Percentiles rank a stretch among this genome's conserved stretches.
Conservation (phyloP, 2,329 filamentous ascomycete species). For the Cladosporium austrohemisphaericum region DNA sequence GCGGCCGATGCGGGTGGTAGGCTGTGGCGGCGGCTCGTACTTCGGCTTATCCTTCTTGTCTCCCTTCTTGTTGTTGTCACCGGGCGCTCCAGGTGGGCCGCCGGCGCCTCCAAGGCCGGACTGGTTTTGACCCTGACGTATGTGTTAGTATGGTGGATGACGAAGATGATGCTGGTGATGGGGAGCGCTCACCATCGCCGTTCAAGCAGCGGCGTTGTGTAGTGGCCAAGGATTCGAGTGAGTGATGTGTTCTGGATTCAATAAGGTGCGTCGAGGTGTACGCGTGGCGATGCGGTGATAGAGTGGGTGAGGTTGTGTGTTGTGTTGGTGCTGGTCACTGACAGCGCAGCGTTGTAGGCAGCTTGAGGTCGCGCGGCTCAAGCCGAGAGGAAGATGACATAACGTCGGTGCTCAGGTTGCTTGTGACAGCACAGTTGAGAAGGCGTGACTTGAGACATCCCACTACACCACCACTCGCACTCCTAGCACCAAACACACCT, state of each 20-base stretch:
- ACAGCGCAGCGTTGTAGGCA: no score
- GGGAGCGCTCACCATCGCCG: slow-evolving; percentile 13
- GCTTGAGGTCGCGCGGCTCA: no score
- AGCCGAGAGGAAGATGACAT: no score
- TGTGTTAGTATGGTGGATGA: slow-evolving; percentile 16
- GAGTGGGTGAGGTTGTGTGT: slow-evolving; percentile 11
- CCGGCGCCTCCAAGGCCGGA: slow-evolving; percentile 70
- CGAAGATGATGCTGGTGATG: neutral
- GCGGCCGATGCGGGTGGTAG: slow-evolving; percentile 91
- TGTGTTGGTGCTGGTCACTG: neutral
- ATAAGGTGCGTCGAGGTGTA: neutral
- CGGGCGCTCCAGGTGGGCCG: slow-evolving; percentile 60
- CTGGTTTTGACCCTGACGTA: slow-evolving; percentile 69
- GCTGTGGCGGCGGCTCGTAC: slow-evolving; percentile 97
- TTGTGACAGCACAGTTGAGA: no score
- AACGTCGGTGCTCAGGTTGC: no score
- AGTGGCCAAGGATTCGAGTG: neutral
- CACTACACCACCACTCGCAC: no score
- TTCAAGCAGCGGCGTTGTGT: neutral
- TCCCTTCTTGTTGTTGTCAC: slow-evolving; percentile 89
- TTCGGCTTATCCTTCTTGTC: slow-evolving; percentile 95
- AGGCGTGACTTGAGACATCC: no score
- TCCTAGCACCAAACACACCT: no score
- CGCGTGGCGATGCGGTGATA: slow-evolving; percentile 12
- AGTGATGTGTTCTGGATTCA: neutral